phyloP scores from a whole-genome alignment of 2,329 filamentous ascomycete species.

The Gaeumannomyces sp. region DNA sequence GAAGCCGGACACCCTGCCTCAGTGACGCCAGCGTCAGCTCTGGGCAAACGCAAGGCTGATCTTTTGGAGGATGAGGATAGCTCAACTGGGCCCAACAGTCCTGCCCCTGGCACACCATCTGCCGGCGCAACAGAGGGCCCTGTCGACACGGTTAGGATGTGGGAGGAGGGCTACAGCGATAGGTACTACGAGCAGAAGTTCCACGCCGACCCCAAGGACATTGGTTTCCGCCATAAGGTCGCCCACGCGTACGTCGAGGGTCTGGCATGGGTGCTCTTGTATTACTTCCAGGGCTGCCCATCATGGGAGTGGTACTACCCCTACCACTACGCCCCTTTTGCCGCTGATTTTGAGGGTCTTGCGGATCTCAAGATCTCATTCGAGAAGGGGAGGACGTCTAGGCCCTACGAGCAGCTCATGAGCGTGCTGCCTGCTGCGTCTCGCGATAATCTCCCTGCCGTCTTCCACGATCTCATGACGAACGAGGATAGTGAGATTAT shows the following conservation, averaged over 20 bases:
- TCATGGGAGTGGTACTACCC: slow-evolving; percentile 99
- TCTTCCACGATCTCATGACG: slow-evolving; percentile 89
- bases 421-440: slow-evolving; percentile 92
- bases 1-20: slow-evolving; percentile 19
- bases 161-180: slow-evolving; percentile 93
- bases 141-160: slow-evolving; percentile 78
- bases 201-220: slow-evolving; percentile 70
- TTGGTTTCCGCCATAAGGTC: slow-evolving; percentile 82
- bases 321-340: slow-evolving; percentile 97
- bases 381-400: slow-evolving; percentile 77
- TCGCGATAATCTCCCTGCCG: slow-evolving; percentile 79
- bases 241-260: slow-evolving; percentile 91
- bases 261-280: slow-evolving; percentile 87
- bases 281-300: slow-evolving; percentile 97
- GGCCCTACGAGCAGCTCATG: slow-evolving; percentile 96
- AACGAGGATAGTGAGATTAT: slow-evolving; percentile 84
- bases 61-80: slow-evolving; percentile 55
- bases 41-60: slow-evolving; percentile 68
- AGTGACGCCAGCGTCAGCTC: slow-evolving; percentile 21
- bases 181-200: slow-evolving; percentile 98
- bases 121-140: slow-evolving; percentile 24
- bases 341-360: slow-evolving; percentile 85
- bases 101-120: slow-evolving; percentile 34
- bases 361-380: slow-evolving; percentile 74
- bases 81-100: slow-evolving; percentile 50